Conservation (phyloP, 305 asterid species). For the Fraxinus dipetala region DNA sequence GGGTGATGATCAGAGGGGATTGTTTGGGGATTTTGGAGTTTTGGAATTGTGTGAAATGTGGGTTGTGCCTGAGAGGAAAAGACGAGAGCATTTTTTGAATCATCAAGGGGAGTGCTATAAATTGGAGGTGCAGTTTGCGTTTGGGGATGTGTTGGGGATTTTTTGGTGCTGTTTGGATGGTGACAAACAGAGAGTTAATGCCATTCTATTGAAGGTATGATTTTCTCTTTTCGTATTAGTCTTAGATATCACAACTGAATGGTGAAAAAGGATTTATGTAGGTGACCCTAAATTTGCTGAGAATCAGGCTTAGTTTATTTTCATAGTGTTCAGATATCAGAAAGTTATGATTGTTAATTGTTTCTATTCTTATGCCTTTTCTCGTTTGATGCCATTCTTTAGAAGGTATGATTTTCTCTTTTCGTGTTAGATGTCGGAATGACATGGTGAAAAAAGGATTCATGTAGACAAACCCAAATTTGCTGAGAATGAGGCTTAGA, state of each 20-base stretch:
- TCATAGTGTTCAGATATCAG: not conserved
- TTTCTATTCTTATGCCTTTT: too few species aligned
- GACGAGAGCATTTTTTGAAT: not conserved
- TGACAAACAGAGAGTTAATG: not conserved
- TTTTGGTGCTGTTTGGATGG: not conserved
- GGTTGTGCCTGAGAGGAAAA: not conserved
- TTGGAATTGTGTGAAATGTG: slow-evolving; percentile 52
- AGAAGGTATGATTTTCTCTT: not conserved
- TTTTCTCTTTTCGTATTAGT: not conserved
- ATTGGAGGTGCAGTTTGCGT: not conserved
- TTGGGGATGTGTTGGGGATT: not conserved
- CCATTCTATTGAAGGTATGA: not conserved
- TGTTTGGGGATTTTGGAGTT: slow-evolving; percentile 46
- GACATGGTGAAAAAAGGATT: not conserved
- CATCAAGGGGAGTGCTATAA: not conserved
- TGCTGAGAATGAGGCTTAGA: not conserved
- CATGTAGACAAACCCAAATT: not conserved
- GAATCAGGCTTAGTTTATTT: not conserved
- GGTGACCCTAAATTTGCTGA: not conserved
- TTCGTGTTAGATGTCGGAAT: not conserved
- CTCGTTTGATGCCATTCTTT: not conserved
- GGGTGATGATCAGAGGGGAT: slow-evolving; percentile 39
- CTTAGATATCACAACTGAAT: not conserved
- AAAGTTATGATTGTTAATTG: not conserved
- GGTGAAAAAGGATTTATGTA: not conserved